These are phyloP conservation scores for Sclerotinia glacialis DNA, from an alignment of 2,329 filamentous ascomycete species.

Conservation along the genomic window DNA sequence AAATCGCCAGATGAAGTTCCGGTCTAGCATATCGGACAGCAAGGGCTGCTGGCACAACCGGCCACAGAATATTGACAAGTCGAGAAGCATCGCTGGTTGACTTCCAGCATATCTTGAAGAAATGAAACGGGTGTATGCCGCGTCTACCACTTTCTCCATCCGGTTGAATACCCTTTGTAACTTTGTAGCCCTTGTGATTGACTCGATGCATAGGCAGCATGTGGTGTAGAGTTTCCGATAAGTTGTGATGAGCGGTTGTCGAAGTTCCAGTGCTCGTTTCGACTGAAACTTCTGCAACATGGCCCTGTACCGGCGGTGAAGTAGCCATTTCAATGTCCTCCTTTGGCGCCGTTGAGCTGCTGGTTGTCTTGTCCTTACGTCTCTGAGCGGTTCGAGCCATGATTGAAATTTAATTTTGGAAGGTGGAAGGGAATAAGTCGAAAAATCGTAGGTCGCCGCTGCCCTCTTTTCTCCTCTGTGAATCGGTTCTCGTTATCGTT, in stretches of 20 bases:
- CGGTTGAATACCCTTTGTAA: slow-evolving; percentile 42
- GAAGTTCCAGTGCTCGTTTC: slow-evolving; percentile 8
- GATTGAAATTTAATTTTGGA: not conserved
- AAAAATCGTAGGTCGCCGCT: not conserved
- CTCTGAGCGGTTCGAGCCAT: slow-evolving; percentile 3
- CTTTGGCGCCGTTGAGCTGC: not conserved
- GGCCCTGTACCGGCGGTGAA: slow-evolving; percentile 1
- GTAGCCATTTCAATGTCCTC: slow-evolving; percentile 22
- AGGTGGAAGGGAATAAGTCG: not conserved
- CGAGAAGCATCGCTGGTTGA: slow-evolving; percentile 63
- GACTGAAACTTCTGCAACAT: slow-evolving; percentile 19
- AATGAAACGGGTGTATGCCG: slow-evolving; percentile 62
- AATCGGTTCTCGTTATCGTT: not conserved
- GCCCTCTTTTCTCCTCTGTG: not conserved
- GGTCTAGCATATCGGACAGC: slow-evolving; percentile 56
- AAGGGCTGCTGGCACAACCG: slow-evolving; percentile 69
- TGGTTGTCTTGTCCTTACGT: slow-evolving; percentile 3
- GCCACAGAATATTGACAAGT: slow-evolving; percentile 70
- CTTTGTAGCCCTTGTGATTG: slow-evolving; percentile 32
- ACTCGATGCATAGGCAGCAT: slow-evolving; percentile 21
- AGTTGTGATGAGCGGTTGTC: slow-evolving; percentile 18
- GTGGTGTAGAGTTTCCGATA: slow-evolving; percentile 12
- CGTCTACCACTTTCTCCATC: slow-evolving; percentile 67
- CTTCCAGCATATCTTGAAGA: slow-evolving; percentile 60
- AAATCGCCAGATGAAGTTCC: slow-evolving; percentile 60